A percentile compares a stretch with the other conserved stretches of the same genome.
Conservation (phyloP, 176 grass and related monocot species). For the Tuctoria greenei region DNA sequence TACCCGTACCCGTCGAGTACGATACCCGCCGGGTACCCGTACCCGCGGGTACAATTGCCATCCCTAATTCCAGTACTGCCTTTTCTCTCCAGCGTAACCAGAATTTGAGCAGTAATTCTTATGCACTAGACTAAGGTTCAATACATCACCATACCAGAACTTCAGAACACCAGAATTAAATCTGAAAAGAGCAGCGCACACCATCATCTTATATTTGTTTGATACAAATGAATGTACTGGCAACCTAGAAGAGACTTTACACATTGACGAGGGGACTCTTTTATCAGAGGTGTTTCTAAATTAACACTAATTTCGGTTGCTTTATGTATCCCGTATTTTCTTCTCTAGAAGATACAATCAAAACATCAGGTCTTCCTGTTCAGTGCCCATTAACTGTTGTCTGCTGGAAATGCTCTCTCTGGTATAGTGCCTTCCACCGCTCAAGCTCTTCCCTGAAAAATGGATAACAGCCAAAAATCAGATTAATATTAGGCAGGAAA, state of each 20-base stretch:
- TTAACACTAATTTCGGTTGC: constrained; percentile 39
- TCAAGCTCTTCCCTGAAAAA: constrained; percentile 87
- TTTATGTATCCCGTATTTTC: constrained; percentile 34
- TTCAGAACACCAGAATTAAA: constrained; percentile 4
- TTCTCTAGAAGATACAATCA: constrained; percentile 33
- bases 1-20: too few relatives aligned
- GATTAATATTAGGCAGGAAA: not conserved
- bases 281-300: constrained; percentile 39
- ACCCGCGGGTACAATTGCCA: too few relatives aligned
- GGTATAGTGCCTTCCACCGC: constrained; percentile 73
- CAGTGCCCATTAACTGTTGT: constrained; percentile 55
- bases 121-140: too few relatives aligned
- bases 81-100: too few relatives aligned
- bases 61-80: too few relatives aligned
- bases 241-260: constrained; percentile 37
- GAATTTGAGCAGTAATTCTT: too few relatives aligned
- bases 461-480: constrained; percentile 18
- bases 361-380: constrained; percentile 30
- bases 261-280: constrained; percentile 15
- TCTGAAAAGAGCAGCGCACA: constrained; percentile 6
- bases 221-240: constrained; percentile 31
- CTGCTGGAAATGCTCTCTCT: constrained; percentile 69
- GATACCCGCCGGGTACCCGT: too few relatives aligned
- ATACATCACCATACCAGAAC: constrained; percentile 4
- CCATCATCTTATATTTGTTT: constrained; percentile 8